Conservation (phyloP, 2,329 filamentous ascomycete genomes). For the Pyricularia pennisetigena region DNA sequence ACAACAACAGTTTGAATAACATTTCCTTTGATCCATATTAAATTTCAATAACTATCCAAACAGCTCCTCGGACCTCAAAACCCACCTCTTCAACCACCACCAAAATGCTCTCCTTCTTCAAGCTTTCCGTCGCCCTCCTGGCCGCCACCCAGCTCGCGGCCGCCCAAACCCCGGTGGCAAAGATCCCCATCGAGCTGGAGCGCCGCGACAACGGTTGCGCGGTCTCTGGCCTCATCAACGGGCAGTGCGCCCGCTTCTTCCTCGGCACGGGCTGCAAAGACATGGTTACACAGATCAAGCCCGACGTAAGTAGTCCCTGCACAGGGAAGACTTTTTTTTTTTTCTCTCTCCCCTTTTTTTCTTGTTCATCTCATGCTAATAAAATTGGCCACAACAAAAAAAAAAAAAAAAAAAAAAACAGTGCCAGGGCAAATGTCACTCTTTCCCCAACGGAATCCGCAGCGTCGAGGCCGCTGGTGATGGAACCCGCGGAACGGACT, state of each 20-base stretch:
- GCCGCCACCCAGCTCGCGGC: not conserved
- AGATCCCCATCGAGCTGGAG: not conserved
- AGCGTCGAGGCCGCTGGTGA: slow-evolving; percentile 4
- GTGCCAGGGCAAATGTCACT: slow-evolving; percentile 4
- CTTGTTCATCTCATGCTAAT: not conserved
- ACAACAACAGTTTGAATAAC: too few species aligned
- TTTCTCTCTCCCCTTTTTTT: not conserved
- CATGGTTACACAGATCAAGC: not conserved
- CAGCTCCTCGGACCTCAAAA: not conserved
- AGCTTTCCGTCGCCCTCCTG: not conserved
- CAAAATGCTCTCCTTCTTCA: not conserved
- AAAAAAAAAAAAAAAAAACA: not conserved
- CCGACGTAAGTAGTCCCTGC: not conserved
- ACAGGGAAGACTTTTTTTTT: not conserved
- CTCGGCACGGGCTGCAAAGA: slow-evolving; percentile 3
- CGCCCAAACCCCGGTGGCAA: not conserved
- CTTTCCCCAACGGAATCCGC: slow-evolving; percentile 1
- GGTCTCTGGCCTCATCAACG: slow-evolving; percentile 7
- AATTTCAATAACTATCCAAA: not conserved
- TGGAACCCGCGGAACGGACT: slow-evolving; percentile 3
- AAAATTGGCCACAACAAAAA: too few species aligned
- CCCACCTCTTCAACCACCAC: too few species aligned
- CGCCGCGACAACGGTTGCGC: slow-evolving; percentile 5
- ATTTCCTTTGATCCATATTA: too few species aligned
- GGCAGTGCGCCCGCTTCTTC: slow-evolving; percentile 9